Percentiles rank a stretch among this genome's conserved stretches.
Evolutionary conservation across 169 alveolate species (phyloP).

Genomic region (Cardiosporidium cionae): DNA sequence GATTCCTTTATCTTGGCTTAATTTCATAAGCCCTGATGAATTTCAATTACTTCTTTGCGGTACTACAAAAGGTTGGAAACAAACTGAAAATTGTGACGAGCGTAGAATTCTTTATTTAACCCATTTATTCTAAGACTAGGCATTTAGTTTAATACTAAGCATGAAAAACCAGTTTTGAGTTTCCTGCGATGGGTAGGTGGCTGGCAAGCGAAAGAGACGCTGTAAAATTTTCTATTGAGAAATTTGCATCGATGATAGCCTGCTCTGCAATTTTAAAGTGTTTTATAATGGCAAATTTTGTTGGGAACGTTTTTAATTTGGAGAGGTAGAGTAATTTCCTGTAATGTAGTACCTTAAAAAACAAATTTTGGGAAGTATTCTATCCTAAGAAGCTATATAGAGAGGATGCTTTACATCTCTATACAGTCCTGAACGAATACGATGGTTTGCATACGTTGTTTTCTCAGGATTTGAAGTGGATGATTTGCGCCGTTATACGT

Average conservation of each 20-base stretch:
- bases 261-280: background rate
- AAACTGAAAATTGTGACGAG: background rate
- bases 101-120: background rate
- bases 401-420: too few relatives aligned
- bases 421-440: too few relatives aligned
- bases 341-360: too few relatives aligned
- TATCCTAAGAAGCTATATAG: too few relatives aligned
- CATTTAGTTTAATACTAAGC: too few relatives aligned
- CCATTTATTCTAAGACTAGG: too few relatives aligned
- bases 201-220: background rate
- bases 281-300: background rate
- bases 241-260: background rate
- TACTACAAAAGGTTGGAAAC: conserved; percentile 37
- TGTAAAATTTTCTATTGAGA: background rate
- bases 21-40: conserved; percentile 81
- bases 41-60: conserved; percentile 88
- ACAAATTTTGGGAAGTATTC: too few relatives aligned
- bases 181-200: background rate
- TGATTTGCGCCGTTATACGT: conserved; percentile 74
- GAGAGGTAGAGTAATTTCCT: too few relatives aligned
- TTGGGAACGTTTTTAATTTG: background rate
- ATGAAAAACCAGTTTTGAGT: background rate
- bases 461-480: conserved; percentile 68
- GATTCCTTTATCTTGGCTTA: conserved; percentile 79
- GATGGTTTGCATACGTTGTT: background rate